Evolutionary conservation across 495 filamentous ascomycete species (phyloP).

Genomic region (Aspergillus asperescens): DNA sequence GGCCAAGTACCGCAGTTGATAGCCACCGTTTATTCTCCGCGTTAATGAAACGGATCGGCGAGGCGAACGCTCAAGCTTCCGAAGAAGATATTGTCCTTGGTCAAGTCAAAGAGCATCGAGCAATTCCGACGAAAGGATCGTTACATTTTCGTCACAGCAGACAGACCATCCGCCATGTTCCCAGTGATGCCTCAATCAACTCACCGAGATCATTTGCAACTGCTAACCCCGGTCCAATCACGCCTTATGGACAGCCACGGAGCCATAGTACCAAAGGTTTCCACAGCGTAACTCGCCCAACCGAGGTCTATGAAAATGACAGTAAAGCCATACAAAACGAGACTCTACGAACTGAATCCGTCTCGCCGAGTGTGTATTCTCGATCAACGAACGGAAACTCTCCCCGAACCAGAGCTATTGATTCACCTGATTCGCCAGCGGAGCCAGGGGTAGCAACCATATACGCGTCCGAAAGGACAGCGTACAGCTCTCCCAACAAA

Average conservation of each 20-base stretch:
- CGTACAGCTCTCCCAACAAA: constrained; percentile 35
- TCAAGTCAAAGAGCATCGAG: constrained; percentile 30
- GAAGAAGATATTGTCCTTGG: constrained; percentile 32
- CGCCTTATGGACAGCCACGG: constrained; percentile 13
- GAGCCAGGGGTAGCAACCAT: constrained; percentile 44
- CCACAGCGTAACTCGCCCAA: neutral
- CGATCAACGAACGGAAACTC: constrained; percentile 47
- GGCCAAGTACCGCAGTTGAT: constrained; percentile 41
- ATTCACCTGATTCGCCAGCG: constrained; percentile 13
- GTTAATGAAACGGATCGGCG: constrained; percentile 60
- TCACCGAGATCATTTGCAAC: constrained; percentile 31
- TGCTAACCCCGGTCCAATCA: constrained; percentile 21
- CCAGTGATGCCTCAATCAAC: constrained; percentile 32
- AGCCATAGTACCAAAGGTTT: neutral
- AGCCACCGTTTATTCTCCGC: constrained; percentile 68
- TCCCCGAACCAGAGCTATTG: constrained; percentile 16
- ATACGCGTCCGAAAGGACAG: constrained; percentile 33
- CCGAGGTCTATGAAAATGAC: neutral
- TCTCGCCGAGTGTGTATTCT: constrained; percentile 53
- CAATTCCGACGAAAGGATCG: constrained; percentile 30
- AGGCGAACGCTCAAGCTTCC: constrained; percentile 20
- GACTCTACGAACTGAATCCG: constrained; percentile 3
- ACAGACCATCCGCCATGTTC: constrained; percentile 27
- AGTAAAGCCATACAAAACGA: neutral
- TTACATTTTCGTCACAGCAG: constrained; percentile 27